Evolutionary conservation across 495 filamentous ascomycete species (phyloP).

Genomic region (Penicillium mononematosum): DNA sequence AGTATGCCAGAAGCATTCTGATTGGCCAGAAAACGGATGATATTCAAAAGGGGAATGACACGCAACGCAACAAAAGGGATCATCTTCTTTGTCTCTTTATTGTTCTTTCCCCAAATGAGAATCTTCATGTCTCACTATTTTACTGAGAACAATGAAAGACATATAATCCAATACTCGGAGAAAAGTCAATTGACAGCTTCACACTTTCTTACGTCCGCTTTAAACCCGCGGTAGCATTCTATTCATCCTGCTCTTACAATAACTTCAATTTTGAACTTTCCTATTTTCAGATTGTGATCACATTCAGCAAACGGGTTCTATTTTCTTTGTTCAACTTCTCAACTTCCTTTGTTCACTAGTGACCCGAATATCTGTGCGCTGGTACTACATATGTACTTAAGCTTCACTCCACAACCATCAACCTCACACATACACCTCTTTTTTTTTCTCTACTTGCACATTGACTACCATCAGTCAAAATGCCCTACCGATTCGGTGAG

Average conservation of each 20-base stretch:
- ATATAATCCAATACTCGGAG: neutral
- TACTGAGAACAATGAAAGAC: neutral
- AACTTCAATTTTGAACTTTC: neutral
- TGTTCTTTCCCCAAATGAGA: neutral
- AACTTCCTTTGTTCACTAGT: neutral
- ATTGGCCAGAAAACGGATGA: too few relatives aligned
- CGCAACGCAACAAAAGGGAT: too few relatives aligned
- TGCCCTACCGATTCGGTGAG: constrained; percentile 11
- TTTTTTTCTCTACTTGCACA: neutral
- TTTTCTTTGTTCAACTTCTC: neutral
- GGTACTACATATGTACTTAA: neutral
- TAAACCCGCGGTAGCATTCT: neutral
- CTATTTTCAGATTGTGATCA: neutral
- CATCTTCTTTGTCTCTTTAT: neutral
- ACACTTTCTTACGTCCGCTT: neutral
- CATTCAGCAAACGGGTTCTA: neutral
- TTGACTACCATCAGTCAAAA: neutral
- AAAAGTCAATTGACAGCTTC: neutral
- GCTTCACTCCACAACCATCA: neutral
- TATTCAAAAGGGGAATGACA: too few relatives aligned
- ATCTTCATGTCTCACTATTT: neutral
- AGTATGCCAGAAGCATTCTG: too few relatives aligned
- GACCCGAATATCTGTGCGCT: neutral
- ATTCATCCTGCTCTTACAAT: neutral
- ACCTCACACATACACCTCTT: constrained; percentile 7